These are phyloP conservation scores for Neurospora sp. DNA, from an alignment of 2,329 filamentous ascomycete species.

Conservation along the genomic window DNA sequence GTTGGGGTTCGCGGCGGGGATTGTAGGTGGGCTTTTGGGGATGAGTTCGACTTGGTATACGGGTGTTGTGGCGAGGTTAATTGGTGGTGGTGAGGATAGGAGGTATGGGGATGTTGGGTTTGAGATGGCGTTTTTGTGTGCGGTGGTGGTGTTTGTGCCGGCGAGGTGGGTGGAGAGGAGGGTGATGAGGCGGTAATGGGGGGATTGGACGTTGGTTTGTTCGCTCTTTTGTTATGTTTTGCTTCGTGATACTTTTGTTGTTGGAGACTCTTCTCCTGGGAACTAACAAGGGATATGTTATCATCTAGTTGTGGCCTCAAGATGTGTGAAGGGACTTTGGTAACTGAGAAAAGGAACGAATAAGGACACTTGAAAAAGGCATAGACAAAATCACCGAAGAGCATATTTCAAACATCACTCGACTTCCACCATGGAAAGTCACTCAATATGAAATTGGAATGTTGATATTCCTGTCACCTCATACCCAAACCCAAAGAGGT, in stretches of 20 bases:
- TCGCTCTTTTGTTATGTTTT: background rate
- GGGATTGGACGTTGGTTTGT: background rate
- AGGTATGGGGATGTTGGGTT: slow-evolving; percentile 42
- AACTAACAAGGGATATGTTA: background rate
- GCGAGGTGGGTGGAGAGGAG: slow-evolving; percentile 38
- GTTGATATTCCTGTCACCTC: background rate
- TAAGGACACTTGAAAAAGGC: background rate
- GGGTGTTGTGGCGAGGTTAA: slow-evolving; percentile 32
- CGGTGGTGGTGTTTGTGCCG: slow-evolving; percentile 35
- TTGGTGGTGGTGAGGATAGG: slow-evolving; percentile 44
- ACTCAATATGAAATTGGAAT: background rate
- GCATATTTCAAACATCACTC: background rate
- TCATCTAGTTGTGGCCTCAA: background rate
- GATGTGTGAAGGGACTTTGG: background rate
- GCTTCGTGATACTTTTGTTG: background rate
- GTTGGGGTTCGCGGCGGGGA: slow-evolving; percentile 33
- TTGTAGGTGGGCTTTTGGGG: slow-evolving; percentile 42
- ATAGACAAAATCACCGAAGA: background rate
- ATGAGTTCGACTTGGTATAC: slow-evolving; percentile 50
- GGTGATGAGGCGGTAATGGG: slow-evolving; percentile 28
- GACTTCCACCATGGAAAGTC: background rate
- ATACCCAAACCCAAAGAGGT: background rate
- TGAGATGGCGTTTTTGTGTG: slow-evolving; percentile 40
- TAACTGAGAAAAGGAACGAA: background rate
- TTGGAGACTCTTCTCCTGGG: background rate